phyloP scores from a whole-genome alignment of 495 filamentous ascomycete species.

The Usnea hakonensis region DNA sequence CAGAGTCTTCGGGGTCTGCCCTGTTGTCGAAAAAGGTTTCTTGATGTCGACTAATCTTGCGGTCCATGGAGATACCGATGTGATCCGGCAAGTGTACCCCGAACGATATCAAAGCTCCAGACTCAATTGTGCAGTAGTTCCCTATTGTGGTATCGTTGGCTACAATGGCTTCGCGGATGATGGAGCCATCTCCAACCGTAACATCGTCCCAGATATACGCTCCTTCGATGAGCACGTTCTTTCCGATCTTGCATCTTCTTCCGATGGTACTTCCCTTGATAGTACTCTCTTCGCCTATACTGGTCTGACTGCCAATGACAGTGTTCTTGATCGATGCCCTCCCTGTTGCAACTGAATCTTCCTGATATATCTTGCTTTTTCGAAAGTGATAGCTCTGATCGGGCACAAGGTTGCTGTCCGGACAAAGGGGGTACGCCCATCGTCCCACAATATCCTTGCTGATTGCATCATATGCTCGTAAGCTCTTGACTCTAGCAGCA shows the following conservation, averaged over 20 bases:
- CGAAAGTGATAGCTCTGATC: slow-evolving; percentile 66
- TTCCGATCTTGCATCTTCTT: slow-evolving; percentile 75
- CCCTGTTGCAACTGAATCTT: slow-evolving; percentile 62
- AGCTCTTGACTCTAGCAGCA: slow-evolving; percentile 71
- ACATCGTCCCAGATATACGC: slow-evolving; percentile 89
- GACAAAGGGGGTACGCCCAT: slow-evolving; percentile 90
- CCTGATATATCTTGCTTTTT: slow-evolving; percentile 60
- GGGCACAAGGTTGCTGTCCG: slow-evolving; percentile 74
- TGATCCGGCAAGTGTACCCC: slow-evolving; percentile 62
- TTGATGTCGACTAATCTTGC: slow-evolving; percentile 48
- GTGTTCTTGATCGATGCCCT: slow-evolving; percentile 58
- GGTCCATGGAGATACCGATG: slow-evolving; percentile 42
- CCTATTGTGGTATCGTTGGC: slow-evolving; percentile 65
- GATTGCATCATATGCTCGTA: slow-evolving; percentile 87
- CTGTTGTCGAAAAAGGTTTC: slow-evolving; percentile 43
- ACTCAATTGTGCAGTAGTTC: slow-evolving; percentile 55
- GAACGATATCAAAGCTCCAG: slow-evolving; percentile 73
- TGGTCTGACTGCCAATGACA: slow-evolving; percentile 69
- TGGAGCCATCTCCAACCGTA: slow-evolving; percentile 62
- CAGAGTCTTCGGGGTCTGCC: slow-evolving; percentile 45
- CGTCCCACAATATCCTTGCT: slow-evolving; percentile 77
- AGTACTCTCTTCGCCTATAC: slow-evolving; percentile 60
- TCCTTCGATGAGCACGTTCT: slow-evolving; percentile 66
- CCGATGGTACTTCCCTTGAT: slow-evolving; percentile 73
- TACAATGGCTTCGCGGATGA: slow-evolving; percentile 66